Evolutionary conservation across 805 yeast genomes (phyloP), one percentile per base, ranked within the genome.

Genomic region (Cyberlindnera maclurae): DNA sequence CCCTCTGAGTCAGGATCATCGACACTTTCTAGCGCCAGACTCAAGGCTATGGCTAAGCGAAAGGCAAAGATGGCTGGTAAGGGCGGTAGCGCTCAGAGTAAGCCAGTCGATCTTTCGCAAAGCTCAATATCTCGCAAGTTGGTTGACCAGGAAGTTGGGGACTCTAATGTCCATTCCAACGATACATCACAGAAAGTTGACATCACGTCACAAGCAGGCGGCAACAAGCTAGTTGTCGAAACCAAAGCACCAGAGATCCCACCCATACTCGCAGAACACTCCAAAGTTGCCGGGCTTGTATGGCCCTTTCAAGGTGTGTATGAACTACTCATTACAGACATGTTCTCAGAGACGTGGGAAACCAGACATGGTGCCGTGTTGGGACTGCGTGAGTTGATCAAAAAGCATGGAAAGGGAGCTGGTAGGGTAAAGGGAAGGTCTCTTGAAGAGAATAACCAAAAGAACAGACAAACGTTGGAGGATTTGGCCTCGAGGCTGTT

Each of bases 281-380:
- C 81, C 30, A 76, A 77, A 40, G 80, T 78, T 12, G 77, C 82
- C 1, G 86, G 85, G 5, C 67, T 80, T 29, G 82, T 85, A 1
- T 93, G 97, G 97, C 95, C 87, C 38, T 86, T 89, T 50, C 96
- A 89, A 66, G 95, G 96, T 15, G 80, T 90, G 11, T 88, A 82
- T 59, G 97, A 86, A 55, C 64, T 88, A 16, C 62, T 93, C 29
- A 63, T 87, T 43, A 76, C 76, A 29, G 96, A 88, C 50, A 62
- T 93, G 42, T 86, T 86, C 55, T 79, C 81, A 44, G 95, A 86
- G 30, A 69, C 71, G 31, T 93, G 99, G 99, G 97, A 93, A 63
- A 71, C 81, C 12, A 75, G 99, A 50, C 99, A 93, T 62, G 99
- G 98, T 27, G 88, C 97, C 0, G 84, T 95, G 3, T 70, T 93